Evolutionary conservation across 2,329 filamentous ascomycete genomes (phyloP), one percentile per base, ranked within the genome.

Genomic region (Arthrocladium fulminans): DNA sequence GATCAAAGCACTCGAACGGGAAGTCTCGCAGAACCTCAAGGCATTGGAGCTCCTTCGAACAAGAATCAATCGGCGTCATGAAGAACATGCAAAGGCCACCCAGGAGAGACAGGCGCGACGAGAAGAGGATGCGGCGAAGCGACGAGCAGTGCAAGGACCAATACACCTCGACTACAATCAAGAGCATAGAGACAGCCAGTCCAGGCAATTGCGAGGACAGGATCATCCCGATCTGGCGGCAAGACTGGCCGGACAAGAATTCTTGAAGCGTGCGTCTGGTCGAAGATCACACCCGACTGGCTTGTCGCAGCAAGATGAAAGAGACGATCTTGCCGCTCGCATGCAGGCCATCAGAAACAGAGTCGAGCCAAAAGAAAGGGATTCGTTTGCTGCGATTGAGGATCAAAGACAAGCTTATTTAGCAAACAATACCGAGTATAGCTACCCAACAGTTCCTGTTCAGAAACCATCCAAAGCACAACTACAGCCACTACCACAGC

Each of bases 11-110:
- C 81, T 80, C 7, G 78, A 79, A 39, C 78, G 74, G 46, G 75
- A 80, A 1, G 76, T 90, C 20, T 73, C 76, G 35, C 67, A 69
- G 9, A 83, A 88, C 15, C 66, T 94, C 12, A 71, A 75, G 52
- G 79, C 82, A 54, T 73, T 98, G 24, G 89, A 96, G 65, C 68
- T 74, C 7, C 73, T 96, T 49, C 92, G 88, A 60, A 88, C 88
- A 0, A 76, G 82, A 15, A 84, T 98, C 47, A 80, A 84, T 39
- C 75, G 74, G 53, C 76, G 83, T 12, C 81, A 86, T 61, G 74
- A 82, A n/a, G 74, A 76, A 47, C 90, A 86, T 76, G 64, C 74
- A 50, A 74, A 77, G 48, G 69, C 75, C 15, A 59, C 70, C 53
- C 63, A 62, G 17, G 67, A 71, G 45, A 67, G 69, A 38, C 68